These are phyloP conservation scores for Pelargonium citronellum DNA, from an alignment of 441 rosid species.

Conservation along the genomic window DNA sequence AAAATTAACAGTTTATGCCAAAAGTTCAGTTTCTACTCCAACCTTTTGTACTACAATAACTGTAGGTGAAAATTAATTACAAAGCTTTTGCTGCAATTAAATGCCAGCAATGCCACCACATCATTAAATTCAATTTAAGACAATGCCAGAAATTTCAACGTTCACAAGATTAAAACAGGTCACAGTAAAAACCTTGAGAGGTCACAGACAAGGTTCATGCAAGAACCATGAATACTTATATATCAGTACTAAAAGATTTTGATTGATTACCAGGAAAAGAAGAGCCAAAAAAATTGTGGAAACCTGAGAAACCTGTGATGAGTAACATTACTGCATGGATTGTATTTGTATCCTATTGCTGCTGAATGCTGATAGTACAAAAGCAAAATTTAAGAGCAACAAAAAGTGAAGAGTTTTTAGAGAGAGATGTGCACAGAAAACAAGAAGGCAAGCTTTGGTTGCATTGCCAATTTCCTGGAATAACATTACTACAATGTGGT, in stretches of 20 bases:
- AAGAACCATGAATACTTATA: background rate
- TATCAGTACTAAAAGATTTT: background rate
- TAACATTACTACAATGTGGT: background rate
- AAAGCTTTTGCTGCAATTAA: background rate
- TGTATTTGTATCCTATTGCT: background rate
- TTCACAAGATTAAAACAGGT: background rate
- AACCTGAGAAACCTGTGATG: background rate
- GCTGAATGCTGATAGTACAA: background rate
- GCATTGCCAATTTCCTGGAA: background rate
- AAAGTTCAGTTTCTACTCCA: constrained; percentile 18
- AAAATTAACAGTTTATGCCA: background rate
- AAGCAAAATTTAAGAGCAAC: background rate
- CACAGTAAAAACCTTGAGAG: background rate
- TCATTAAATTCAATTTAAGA: background rate
- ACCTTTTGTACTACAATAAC: background rate
- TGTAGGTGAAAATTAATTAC: background rate
- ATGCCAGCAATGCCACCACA: background rate
- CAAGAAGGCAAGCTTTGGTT: background rate
- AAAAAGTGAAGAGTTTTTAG: background rate
- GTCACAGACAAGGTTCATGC: background rate
- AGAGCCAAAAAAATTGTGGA: background rate
- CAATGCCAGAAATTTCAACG: background rate
- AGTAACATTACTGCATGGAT: background rate
- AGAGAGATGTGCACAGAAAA: background rate
- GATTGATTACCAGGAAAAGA: background rate